Percentiles rank a stretch among this genome's conserved stretches.
Evolutionary conservation across 805 yeast species (phyloP).

Genomic region (Teunomyces panamensis): DNA sequence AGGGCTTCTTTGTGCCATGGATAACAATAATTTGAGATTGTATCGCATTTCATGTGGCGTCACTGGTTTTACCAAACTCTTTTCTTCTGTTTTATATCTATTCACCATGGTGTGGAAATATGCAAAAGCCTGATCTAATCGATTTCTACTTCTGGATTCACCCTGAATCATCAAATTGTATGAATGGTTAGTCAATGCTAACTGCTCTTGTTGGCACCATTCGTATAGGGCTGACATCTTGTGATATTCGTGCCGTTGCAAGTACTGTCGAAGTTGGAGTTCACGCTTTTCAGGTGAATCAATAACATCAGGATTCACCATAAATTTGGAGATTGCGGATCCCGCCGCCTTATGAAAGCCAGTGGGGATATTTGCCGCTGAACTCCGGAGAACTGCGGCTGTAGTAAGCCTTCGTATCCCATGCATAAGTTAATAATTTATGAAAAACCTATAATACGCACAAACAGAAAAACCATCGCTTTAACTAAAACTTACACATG

Average conservation of each 20-base stretch:
- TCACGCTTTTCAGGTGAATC: constrained; percentile 2
- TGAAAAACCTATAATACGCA: not conserved
- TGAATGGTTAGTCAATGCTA: constrained; percentile 1
- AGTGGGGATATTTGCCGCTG: not conserved
- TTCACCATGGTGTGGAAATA: constrained; percentile 7
- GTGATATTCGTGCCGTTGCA: not conserved
- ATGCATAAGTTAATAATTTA: not conserved
- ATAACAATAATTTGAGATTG: constrained; percentile 3
- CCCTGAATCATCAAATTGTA: constrained; percentile 3
- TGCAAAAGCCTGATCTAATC: constrained; percentile 7
- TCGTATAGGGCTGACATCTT: not conserved
- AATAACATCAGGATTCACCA: not conserved
- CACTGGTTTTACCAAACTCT: constrained; percentile 7
- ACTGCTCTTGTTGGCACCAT: not conserved
- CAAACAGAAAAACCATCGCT: not conserved
- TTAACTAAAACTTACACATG: constrained; percentile 1
- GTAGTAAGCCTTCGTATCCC: constrained; percentile 1
- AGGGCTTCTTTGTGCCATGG: constrained; percentile 10
- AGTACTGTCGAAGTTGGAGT: not conserved
- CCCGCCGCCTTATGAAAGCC: not conserved
- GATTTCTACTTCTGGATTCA: not conserved
- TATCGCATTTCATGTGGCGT: not conserved
- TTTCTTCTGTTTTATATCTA: constrained; percentile 7
- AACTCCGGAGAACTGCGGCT: not conserved
- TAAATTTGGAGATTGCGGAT: not conserved